Evolutionary conservation across 768 basidiomycete genomes (phyloP).

Genomic region (Kockovaella imperatae): DNA sequence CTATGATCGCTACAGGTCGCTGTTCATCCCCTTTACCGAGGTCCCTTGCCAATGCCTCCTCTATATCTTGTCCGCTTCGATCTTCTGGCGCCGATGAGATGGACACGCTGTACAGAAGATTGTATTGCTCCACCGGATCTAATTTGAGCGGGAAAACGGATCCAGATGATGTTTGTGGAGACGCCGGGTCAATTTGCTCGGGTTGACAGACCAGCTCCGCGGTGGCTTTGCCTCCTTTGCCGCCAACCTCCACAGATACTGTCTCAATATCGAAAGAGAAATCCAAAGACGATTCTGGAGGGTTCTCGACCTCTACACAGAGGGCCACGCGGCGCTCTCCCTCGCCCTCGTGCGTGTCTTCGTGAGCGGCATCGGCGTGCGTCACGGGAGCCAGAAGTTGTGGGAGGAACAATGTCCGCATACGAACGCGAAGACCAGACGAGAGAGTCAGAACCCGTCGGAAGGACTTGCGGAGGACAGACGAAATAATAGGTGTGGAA

Average conservation of each 20-base stretch:
- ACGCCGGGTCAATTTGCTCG: slow-evolving; percentile 33
- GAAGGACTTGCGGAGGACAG: slow-evolving; percentile 78
- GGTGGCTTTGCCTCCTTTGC: slow-evolving; percentile 49
- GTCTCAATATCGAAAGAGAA: slow-evolving; percentile 65
- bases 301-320: slow-evolving; percentile 85
- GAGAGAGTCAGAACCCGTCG: slow-evolving; percentile 68
- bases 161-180: slow-evolving; percentile 30
- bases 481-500: slow-evolving; percentile 48
- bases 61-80: slow-evolving; percentile 7
- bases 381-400: slow-evolving; percentile 59
- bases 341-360: slow-evolving; percentile 50
- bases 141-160: slow-evolving; percentile 63
- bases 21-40: slow-evolving; percentile 52
- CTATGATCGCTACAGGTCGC: slow-evolving; percentile 69
- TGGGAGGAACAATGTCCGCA: slow-evolving; percentile 90
- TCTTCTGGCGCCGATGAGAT: slow-evolving; percentile 47
- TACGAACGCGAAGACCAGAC: slow-evolving; percentile 78
- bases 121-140: slow-evolving; percentile 70
- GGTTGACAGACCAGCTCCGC: slow-evolving; percentile 35
- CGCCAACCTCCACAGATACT: slow-evolving; percentile 67
- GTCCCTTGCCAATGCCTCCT: slow-evolving; percentile 48
- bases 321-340: slow-evolving; percentile 79
- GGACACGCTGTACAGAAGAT: slow-evolving; percentile 80
- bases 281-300: slow-evolving; percentile 49
- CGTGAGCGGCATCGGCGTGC: slow-evolving; percentile 43